Evolutionary conservation across 768 basidiomycete species (phyloP).

Genomic region (Paxillus ammoniavirescens): DNA sequence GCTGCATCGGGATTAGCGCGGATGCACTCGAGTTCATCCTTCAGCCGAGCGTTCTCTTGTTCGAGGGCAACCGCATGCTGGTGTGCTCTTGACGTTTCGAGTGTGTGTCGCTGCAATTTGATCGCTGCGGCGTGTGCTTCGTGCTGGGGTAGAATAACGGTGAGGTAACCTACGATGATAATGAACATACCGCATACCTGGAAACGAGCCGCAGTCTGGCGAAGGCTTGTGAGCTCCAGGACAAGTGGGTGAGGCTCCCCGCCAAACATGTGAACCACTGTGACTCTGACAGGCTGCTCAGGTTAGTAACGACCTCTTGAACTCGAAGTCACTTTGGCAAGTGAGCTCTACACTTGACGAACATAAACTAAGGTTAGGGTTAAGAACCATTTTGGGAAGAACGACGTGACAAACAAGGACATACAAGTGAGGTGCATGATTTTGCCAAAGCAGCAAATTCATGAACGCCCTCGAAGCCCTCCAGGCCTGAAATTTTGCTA

Average conservation of each 20-base stretch:
- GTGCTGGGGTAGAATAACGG: conserved; percentile 41
- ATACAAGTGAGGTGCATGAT: neutral
- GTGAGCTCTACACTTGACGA: too few relatives aligned
- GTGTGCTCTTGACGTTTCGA: conserved; percentile 41
- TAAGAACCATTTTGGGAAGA: conserved; percentile 9
- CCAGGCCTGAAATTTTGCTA: neutral
- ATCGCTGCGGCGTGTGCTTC: conserved; percentile 66
- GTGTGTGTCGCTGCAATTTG: conserved; percentile 61
- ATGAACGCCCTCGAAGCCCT: conserved; percentile 1
- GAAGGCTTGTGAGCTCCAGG: conserved; percentile 46
- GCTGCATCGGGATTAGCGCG: conserved; percentile 50
- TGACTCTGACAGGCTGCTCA: too few relatives aligned
- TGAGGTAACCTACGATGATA: neutral
- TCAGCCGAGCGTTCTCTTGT: conserved; percentile 55
- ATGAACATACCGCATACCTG: conserved; percentile 37
- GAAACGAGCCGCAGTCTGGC: conserved; percentile 45
- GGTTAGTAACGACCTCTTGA: too few relatives aligned
- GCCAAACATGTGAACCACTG: conserved; percentile 5
- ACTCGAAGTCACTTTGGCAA: too few relatives aligned
- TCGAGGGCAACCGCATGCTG: conserved; percentile 39
- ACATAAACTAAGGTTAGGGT: conserved; percentile 20
- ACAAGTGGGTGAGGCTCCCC: conserved; percentile 44
- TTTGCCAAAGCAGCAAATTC: neutral
- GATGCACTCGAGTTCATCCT: conserved; percentile 55
- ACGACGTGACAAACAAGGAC: conserved; percentile 15